These are phyloP conservation scores for Erodium texanum DNA, from an alignment of 441 rosid species.

Conservation along the genomic window DNA sequence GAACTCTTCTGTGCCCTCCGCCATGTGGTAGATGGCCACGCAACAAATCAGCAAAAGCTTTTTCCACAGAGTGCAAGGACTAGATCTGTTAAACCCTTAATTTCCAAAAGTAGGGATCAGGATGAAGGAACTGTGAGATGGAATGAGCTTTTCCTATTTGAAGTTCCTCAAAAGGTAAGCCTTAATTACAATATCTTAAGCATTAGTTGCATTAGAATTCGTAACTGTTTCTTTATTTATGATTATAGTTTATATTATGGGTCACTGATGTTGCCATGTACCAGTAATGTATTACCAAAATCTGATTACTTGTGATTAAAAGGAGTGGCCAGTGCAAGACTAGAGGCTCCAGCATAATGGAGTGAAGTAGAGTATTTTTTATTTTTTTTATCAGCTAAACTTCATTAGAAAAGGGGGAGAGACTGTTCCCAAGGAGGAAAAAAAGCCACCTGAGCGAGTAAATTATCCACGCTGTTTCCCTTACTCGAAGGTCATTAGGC, in stretches of 20 bases:
- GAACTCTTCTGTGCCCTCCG: slow-evolving; percentile 86
- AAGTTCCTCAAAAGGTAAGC: slow-evolving; percentile 79
- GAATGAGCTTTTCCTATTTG: slow-evolving; percentile 96
- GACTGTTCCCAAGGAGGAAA: too few species aligned
- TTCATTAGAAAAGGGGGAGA: too few species aligned
- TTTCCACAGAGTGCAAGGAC: slow-evolving; percentile 99
- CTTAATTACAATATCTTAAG: background rate
- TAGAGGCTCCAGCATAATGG: too few species aligned
- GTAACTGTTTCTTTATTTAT: background rate
- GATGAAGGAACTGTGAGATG: slow-evolving; percentile 61
- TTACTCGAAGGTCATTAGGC: too few species aligned
- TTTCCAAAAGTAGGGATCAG: slow-evolving; percentile 28
- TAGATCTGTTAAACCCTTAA: slow-evolving; percentile 79
- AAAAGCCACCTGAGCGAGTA: too few species aligned
- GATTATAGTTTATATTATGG: background rate
- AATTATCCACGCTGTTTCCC: too few species aligned
- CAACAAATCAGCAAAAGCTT: slow-evolving; percentile 82
- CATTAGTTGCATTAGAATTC: background rate
- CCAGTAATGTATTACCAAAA: too few species aligned
- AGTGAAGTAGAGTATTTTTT: too few species aligned
- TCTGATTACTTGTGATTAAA: background rate
- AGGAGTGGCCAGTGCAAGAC: background rate
- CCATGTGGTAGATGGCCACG: slow-evolving; percentile 65
- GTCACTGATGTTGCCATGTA: too few species aligned
- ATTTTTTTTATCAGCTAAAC: too few species aligned